Evolutionary conservation across 75 land plant genomes (phyloP), one percentile per base, ranked within the genome.

Genomic region (Gnetum montanum): DNA sequence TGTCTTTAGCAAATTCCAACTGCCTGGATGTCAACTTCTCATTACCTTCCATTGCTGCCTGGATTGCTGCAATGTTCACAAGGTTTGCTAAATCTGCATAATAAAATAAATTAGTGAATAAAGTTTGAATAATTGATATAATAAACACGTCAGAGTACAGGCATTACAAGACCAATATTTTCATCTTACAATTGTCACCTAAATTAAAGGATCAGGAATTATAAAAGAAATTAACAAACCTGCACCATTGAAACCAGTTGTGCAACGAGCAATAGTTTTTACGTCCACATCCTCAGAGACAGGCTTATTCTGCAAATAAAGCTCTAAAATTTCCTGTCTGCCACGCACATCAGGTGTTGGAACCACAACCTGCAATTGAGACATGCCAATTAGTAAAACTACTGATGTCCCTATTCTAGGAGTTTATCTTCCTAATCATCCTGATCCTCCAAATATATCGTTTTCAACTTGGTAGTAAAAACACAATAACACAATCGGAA

Each of bases 201-300:
- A n/a, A 22, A 59, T 45, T 45, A n/a, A 22, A 56, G 8, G 18
- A 20, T 26, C 3, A 28, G 44, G 22, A 33, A 33, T 22, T 53
- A 18, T 41, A 41, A 8, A 41, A 20, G 16, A 34, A 53, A 23
- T 25, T 19, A 28, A 50, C 54, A 43, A 49, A 83, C 99, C 99
- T 75, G 99, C 99, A 33, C 99, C 99, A 74, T 81, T 95, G 69
- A 95, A 95, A 7, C 99, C 99, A 60, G 92, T 91, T 24, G 99
- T 95, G 49, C 99, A 88, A 6, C 96, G 76, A 34, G 99, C 96
- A 54, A 95, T 61, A 38, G 78, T 60, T 37, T 81, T 86, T 36
- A 83, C 78, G 78, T 95, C 97, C 54, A 95, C 81, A 74, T 90
- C 92, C 41, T 86, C 92, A 29, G 78, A 67, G 56, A 95, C 61